These are phyloP conservation scores for Dacryopinax spathularia DNA, from an alignment of 768 basidiomycete species.

Conservation along the genomic window DNA sequence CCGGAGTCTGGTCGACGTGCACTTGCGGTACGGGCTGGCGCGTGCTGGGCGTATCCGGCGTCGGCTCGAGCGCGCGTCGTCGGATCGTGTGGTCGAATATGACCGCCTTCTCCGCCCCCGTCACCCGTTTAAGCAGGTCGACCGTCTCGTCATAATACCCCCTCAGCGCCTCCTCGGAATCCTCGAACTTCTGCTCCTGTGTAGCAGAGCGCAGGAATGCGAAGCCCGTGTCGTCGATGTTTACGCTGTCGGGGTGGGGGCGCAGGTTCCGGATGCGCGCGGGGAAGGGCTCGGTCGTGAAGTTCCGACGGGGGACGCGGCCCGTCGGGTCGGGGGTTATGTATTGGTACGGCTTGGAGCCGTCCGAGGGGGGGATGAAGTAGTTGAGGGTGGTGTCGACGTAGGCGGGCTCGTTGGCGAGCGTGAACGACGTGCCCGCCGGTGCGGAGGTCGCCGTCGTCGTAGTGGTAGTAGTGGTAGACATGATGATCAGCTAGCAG, in stretches of 20 bases:
- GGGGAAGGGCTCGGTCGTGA: not conserved
- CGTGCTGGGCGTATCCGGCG: conserved; percentile 5
- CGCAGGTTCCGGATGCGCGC: not conserved
- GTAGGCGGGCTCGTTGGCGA: not conserved
- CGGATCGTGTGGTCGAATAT: conserved; percentile 9
- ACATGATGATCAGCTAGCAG: not conserved
- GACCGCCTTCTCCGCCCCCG: conserved; percentile 42
- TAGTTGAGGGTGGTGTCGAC: conserved; percentile 20
- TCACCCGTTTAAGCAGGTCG: conserved; percentile 42
- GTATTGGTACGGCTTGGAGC: conserved; percentile 28
- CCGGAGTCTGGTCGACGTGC: conserved; percentile 38
- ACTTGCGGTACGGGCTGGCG: conserved; percentile 20
- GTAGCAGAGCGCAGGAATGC: conserved; percentile 25
- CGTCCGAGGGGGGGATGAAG: conserved; percentile 27
- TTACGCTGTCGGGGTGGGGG: not conserved
- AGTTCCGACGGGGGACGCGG: not conserved
- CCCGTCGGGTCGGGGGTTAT: conserved; percentile 24
- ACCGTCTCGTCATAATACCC: conserved; percentile 51
- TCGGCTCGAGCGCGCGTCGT: not conserved
- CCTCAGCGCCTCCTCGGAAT: conserved; percentile 37
- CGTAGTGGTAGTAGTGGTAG: not conserved
- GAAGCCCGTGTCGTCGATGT: conserved; percentile 33
- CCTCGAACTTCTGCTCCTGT: conserved; percentile 31
- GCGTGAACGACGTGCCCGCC: not conserved
- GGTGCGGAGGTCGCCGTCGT: not conserved